Evolutionary conservation across 179 eudicot species (phyloP).

Genomic region (Heliamphora pulchella): DNA sequence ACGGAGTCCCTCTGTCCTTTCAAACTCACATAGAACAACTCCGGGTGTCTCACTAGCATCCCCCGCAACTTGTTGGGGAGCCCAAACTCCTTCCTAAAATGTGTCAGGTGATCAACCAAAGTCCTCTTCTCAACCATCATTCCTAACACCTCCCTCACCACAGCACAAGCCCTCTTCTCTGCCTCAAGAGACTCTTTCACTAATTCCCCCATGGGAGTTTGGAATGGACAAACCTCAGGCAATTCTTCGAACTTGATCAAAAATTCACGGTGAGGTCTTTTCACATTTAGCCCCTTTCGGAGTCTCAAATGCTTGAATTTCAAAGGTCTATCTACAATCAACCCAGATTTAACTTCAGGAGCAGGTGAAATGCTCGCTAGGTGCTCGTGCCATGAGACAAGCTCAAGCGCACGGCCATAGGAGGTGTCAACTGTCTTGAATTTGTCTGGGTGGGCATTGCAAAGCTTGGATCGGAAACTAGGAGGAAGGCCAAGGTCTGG

Average conservation of each 20-base stretch:
- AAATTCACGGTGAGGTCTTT: slow-evolving; percentile 57
- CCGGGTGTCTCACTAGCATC: slow-evolving; percentile 84
- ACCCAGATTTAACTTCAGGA: slow-evolving; percentile 30
- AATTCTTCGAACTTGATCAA: slow-evolving; percentile 60
- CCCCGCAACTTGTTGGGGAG: slow-evolving; percentile 72
- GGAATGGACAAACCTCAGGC: slow-evolving; percentile 71
- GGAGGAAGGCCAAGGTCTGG: slow-evolving; percentile 81
- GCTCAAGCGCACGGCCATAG: slow-evolving; percentile 91
- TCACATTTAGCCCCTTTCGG: slow-evolving; percentile 67
- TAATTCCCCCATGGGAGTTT: slow-evolving; percentile 37
- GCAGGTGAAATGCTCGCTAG: slow-evolving; percentile 43
- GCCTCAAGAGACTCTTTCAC: slow-evolving; percentile 51
- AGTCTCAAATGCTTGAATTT: slow-evolving; percentile 77
- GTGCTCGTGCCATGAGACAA: slow-evolving; percentile 58
- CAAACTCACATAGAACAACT: slow-evolving; percentile 76
- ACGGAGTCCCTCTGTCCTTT: slow-evolving; percentile 83
- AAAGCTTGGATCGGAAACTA: slow-evolving; percentile 68
- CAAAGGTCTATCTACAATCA: slow-evolving; percentile 77
- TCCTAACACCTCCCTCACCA: slow-evolving; percentile 83
- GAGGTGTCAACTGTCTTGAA: slow-evolving; percentile 82
- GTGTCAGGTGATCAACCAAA: slow-evolving; percentile 79
- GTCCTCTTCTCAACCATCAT: slow-evolving; percentile 83
- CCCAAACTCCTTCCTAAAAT: slow-evolving; percentile 86
- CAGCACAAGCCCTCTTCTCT: slow-evolving; percentile 83
- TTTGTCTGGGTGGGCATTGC: slow-evolving; percentile 66